These are phyloP conservation scores for Colletotrichum tropicicola DNA, from an alignment of 2,329 filamentous ascomycete genomes.

Conservation along the genomic window DNA sequence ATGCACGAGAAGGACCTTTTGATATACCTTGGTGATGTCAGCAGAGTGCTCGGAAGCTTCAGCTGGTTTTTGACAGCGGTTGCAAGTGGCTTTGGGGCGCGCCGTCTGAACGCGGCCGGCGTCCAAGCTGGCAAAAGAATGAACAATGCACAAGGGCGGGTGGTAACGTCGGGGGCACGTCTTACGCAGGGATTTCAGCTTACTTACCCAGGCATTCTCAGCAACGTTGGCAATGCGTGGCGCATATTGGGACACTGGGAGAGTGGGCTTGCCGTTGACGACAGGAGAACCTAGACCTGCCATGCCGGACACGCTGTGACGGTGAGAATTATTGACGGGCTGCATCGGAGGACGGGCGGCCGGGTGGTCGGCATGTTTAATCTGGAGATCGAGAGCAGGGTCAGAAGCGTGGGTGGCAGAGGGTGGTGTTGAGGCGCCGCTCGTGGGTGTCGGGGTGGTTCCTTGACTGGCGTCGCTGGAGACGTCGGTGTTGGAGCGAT, in stretches of 20 bases:
- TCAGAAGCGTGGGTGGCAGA: conserved; percentile 75
- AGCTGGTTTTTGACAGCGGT: background rate
- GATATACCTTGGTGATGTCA: conserved; percentile 74
- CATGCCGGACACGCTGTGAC: conserved; percentile 73
- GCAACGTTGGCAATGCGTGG: conserved; percentile 81
- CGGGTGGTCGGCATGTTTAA: conserved; percentile 52
- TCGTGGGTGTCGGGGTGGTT: conserved; percentile 70
- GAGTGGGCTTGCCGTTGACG: conserved; percentile 61
- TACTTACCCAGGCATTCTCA: conserved; percentile 84
- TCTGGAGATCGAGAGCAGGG: conserved; percentile 70
- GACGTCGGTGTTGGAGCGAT: conserved; percentile 62
- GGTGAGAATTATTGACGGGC: conserved; percentile 55
- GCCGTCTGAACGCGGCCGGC: too few species aligned
- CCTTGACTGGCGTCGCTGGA: conserved; percentile 69
- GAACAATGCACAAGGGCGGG: too few species aligned
- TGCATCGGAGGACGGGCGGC: conserved; percentile 47
- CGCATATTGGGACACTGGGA: conserved; percentile 80
- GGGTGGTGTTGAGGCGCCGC: conserved; percentile 78
- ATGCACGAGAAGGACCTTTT: conserved; percentile 85
- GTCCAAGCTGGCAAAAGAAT: too few species aligned
- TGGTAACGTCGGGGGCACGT: background rate
- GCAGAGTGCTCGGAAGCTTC: conserved; percentile 25
- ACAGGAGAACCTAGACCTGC: conserved; percentile 66
- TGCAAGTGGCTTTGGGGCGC: background rate
- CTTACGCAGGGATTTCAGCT: background rate